Percentiles rank a stretch among this genome's conserved stretches.
Conservation (phyloP, 2,329 filamentous ascomycete species). For the Trichophyton verrucosum region DNA sequence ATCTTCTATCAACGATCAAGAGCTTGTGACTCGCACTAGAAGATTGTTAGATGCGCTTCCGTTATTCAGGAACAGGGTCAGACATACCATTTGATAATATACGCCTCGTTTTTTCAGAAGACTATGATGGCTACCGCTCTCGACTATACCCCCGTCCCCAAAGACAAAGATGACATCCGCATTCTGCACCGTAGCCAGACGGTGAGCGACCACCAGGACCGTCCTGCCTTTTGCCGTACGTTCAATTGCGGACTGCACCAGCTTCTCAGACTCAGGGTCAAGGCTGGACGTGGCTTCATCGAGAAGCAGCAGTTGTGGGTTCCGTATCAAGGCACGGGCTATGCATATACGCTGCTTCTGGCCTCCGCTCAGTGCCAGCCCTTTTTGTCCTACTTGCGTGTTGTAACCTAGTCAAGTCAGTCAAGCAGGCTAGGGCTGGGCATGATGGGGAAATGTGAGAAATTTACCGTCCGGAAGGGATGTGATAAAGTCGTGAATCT, state of each 20-base stretch:
- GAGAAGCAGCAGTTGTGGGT: constrained; percentile 42
- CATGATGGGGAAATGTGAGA: neutral
- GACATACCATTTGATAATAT: constrained; percentile 44
- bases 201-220: constrained; percentile 65
- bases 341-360: constrained; percentile 47
- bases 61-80: constrained; percentile 20
- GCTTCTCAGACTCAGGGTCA: constrained; percentile 53
- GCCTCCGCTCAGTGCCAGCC: constrained; percentile 40
- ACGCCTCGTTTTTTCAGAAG: constrained; percentile 39
- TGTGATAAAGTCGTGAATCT: constrained; percentile 42
- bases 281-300: constrained; percentile 50
- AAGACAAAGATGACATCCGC: constrained; percentile 72
- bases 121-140: constrained; percentile 48
- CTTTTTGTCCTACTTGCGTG: constrained; percentile 40
- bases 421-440: neutral
- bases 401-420: constrained; percentile 24
- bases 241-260: constrained; percentile 59
- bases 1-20: constrained; percentile 7
- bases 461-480: constrained; percentile 38
- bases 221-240: constrained; percentile 47
- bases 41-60: neutral
- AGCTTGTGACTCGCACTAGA: constrained; percentile 12
- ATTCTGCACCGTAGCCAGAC: constrained; percentile 64
- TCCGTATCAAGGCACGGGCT: constrained; percentile 42
- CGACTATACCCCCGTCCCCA: constrained; percentile 49